Conservation (phyloP, 1,139 yeast genomes). For the Yamadazyma trypodendri region DNA sequence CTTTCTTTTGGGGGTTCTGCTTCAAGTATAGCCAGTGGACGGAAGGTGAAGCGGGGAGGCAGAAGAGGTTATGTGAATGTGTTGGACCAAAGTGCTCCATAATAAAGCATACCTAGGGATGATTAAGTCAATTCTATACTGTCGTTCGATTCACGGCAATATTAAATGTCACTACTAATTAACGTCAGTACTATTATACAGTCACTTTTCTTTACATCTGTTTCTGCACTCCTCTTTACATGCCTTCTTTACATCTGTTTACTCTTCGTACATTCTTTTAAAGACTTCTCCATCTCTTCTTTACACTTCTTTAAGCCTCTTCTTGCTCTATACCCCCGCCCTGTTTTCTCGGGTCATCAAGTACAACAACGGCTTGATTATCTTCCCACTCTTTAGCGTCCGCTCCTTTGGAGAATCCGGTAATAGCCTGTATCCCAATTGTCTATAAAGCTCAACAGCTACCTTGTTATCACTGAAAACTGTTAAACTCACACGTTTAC, state of each 20-base stretch:
- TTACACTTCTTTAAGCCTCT: too few relatives aligned
- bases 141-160: too few relatives aligned
- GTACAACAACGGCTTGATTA: constrained; percentile 32
- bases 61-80: constrained; percentile 78
- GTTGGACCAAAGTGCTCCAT: constrained; percentile 35
- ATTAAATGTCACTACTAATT: too few relatives aligned
- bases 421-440: constrained; percentile 36
- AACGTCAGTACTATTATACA: too few relatives aligned
- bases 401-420: constrained; percentile 46
- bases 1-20: constrained; percentile 47
- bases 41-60: constrained; percentile 64
- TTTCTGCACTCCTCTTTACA: too few relatives aligned
- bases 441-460: constrained; percentile 45
- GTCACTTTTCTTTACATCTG: too few relatives aligned
- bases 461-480: constrained; percentile 48
- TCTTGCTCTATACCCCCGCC: too few relatives aligned
- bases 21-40: constrained; percentile 38
- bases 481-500: constrained; percentile 42
- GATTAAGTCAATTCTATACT: too few relatives aligned
- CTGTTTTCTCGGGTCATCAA: constrained; percentile 11
- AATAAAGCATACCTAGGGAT: too few relatives aligned
- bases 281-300: too few relatives aligned
- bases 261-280: too few relatives aligned
- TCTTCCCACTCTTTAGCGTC: constrained; percentile 35
- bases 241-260: too few relatives aligned